A percentile compares a stretch with the other conserved stretches of the same genome.
These are phyloP conservation scores for Limonium bicolor DNA, from an alignment of 148 eudicot species.

Conservation along the genomic window DNA sequence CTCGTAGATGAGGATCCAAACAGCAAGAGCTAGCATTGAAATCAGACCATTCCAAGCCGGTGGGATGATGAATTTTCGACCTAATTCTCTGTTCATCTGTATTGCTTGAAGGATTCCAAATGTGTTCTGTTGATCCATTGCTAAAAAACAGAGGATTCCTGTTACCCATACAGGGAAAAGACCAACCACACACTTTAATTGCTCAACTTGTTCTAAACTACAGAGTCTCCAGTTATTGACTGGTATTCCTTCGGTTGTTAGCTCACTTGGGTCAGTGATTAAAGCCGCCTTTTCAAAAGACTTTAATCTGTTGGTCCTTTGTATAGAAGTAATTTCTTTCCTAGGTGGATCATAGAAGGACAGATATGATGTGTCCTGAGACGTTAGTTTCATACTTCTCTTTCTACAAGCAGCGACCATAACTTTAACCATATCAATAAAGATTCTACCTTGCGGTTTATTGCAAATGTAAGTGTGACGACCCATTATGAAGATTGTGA, in stretches of 20 bases:
- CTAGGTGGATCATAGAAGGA: conserved; percentile 23
- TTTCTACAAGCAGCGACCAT: conserved; percentile 33
- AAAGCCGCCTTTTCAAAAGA: conserved; percentile 54
- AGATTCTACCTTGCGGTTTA: conserved; percentile 44
- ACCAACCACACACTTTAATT: conserved; percentile 44
- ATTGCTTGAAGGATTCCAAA: conserved; percentile 58
- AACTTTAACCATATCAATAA: conserved; percentile 40
- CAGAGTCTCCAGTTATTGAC: conserved; percentile 41
- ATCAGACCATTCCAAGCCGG: conserved; percentile 46
- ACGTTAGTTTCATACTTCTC: conserved; percentile 17
- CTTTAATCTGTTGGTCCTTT: conserved; percentile 17
- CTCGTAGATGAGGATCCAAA: conserved; percentile 50
- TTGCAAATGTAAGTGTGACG: conserved; percentile 25
- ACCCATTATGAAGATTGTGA: conserved; percentile 34
- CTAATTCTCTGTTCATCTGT: conserved; percentile 30
- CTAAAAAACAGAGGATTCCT: conserved; percentile 34
- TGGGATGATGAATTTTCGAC: conserved; percentile 37
- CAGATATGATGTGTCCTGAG: neutral
- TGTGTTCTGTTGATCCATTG: conserved; percentile 59
- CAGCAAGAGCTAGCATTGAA: conserved; percentile 41
- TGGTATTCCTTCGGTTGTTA: conserved; percentile 16
- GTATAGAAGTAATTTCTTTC: conserved; percentile 4
- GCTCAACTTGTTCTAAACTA: conserved; percentile 58
- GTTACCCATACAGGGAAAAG: conserved; percentile 51
- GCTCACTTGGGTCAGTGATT: conserved; percentile 23